Evolutionary conservation across 495 filamentous ascomycete genomes (phyloP), one percentile per base, ranked within the genome.

Genomic region (Glonium stellatum): DNA sequence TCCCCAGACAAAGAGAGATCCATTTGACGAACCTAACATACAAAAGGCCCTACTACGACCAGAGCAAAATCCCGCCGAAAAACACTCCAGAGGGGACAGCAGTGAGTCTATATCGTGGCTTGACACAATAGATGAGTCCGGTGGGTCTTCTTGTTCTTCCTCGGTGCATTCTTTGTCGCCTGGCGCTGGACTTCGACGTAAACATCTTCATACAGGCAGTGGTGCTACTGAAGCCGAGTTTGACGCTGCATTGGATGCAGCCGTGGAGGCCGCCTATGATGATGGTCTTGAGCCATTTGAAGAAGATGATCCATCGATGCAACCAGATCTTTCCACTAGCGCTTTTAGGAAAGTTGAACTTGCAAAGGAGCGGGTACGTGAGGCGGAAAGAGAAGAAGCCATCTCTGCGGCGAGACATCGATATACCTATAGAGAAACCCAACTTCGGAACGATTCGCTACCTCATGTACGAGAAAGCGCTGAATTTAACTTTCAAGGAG

Each of bases 121-220:
- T 9, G 91, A 97, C 69, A 95, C 93, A 0, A 97, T 97, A 56
- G 92, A 97, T 72, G 93, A 98, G 69, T 96, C 91, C 9, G 90
- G 87, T 35, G 86, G 83, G 15, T 96, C 92, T 22, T 85, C 83
- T 5, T 72, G 70, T 54, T 77, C 83, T 21, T 87, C 89, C 2
- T 95, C 89, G n/a, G 79, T 88, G 1, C 87, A 90, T 70, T 95
- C 92, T 0, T 77, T 87, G 54, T 82, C 84, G 6, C 92, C 88
- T 1, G 87, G 84, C 1, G 70, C 86, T 44, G 83, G 82, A 54
- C 70, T 91, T 21, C 80, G 83, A 53, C 79, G 85, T 57, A 87
- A 86, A 63, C 81, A 78, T 60, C 82, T 89, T 47, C 80, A 84
- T 25, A 79, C 77, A 21, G 69, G 84, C 4, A 95, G 87, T 67